Evolutionary conservation across 2,329 filamentous ascomycete species (phyloP).

Genomic region (Corynespora cassiicola): DNA sequence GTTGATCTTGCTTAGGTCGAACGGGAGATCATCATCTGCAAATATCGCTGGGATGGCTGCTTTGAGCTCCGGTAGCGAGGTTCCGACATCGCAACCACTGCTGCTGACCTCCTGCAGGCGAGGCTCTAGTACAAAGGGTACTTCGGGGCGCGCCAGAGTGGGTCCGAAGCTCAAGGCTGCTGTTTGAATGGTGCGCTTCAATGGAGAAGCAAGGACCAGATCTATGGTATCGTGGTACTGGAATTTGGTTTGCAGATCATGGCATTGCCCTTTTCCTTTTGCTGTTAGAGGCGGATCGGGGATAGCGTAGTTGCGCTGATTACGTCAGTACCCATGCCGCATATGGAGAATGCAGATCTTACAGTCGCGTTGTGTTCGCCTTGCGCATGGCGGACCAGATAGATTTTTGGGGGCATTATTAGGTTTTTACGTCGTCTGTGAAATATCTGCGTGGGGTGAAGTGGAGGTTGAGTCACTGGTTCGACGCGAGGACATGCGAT

Average conservation of each 20-base stretch:
- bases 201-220: slow-evolving; percentile 75
- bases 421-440: too few species aligned
- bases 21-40: slow-evolving; percentile 65
- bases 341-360: too few species aligned
- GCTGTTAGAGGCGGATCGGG: slow-evolving; percentile 7
- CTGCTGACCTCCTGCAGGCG: slow-evolving; percentile 80
- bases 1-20: slow-evolving; percentile 62
- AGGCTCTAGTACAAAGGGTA: slow-evolving; percentile 68
- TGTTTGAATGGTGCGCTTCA: slow-evolving; percentile 80
- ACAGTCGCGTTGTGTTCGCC: slow-evolving; percentile 90
- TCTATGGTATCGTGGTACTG: slow-evolving; percentile 45
- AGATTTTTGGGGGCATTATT: slow-evolving; percentile 36
- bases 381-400: slow-evolving; percentile 72
- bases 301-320: slow-evolving; percentile 12
- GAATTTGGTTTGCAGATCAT: slow-evolving; percentile 1
- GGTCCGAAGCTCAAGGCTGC: slow-evolving; percentile 71
- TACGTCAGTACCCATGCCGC: too few species aligned
- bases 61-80: slow-evolving; percentile 42
- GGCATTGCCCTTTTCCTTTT: slow-evolving; percentile 13
- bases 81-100: slow-evolving; percentile 80
- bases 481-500: too few species aligned
- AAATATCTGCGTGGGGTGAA: too few species aligned
- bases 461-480: too few species aligned
- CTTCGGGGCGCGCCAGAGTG: slow-evolving; percentile 42
- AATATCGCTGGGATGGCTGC: slow-evolving; percentile 34